Conservation (phyloP, 106 monocot genomes). For the Allium fistulosum region DNA sequence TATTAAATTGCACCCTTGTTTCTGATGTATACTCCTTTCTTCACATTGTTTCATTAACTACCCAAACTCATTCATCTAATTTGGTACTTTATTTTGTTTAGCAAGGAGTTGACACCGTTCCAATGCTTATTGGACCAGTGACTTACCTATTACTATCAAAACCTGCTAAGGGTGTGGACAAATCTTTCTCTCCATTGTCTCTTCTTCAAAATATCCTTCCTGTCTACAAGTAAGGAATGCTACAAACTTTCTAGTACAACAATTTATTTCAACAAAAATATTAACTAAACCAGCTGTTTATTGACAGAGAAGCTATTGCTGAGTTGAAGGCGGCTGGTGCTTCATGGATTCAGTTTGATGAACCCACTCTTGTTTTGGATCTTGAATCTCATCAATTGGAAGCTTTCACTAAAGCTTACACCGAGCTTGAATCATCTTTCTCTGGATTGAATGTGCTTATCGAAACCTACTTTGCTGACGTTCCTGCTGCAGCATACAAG, state of each 20-base stretch:
- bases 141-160: slow-evolving; percentile 81
- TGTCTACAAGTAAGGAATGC: slow-evolving; percentile 20
- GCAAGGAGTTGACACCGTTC: slow-evolving; percentile 79
- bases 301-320: slow-evolving; percentile 21
- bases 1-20: too few relatives aligned
- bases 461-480: slow-evolving; percentile 30
- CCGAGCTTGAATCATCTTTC: slow-evolving; percentile 20
- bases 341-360: slow-evolving; percentile 31
- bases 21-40: too few relatives aligned
- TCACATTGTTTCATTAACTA: background rate
- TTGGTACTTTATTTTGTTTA: slow-evolving; percentile 17
- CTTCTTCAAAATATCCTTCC: slow-evolving; percentile 34
- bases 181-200: slow-evolving; percentile 62
- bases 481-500: slow-evolving; percentile 20
- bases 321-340: slow-evolving; percentile 26
- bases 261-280: background rate
- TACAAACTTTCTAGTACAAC: background rate
- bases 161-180: slow-evolving; percentile 77
- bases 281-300: background rate
- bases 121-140: slow-evolving; percentile 84
- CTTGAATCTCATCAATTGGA: slow-evolving; percentile 23
- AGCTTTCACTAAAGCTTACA: slow-evolving; percentile 18
- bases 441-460: slow-evolving; percentile 22
- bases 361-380: slow-evolving; percentile 25
- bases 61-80: background rate